Conservation (phyloP, 805 yeast genomes). For the Cyberlindnera saturnus region DNA sequence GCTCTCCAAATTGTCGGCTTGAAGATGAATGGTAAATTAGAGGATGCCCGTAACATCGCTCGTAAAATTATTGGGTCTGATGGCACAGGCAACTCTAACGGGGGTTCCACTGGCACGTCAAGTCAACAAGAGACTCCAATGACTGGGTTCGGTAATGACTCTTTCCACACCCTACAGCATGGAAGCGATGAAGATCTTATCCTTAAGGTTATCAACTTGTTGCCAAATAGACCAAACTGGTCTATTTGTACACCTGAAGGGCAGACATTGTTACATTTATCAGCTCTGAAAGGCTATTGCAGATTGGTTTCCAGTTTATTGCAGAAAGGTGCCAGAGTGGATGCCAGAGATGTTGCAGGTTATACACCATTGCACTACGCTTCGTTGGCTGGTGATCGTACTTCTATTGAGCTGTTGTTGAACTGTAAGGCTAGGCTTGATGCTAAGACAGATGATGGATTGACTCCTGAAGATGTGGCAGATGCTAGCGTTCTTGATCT, state of each 20-base stretch:
- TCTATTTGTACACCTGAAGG: constrained; percentile 78
- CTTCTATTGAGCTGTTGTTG: constrained; percentile 53
- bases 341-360: constrained; percentile 72
- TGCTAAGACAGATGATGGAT: constrained; percentile 45
- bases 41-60: constrained; percentile 92
- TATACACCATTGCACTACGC: constrained; percentile 88
- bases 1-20: constrained; percentile 95
- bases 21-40: constrained; percentile 93
- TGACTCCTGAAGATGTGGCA: constrained; percentile 36
- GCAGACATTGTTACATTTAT: constrained; percentile 83
- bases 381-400: constrained; percentile 65
- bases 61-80: constrained; percentile 75
- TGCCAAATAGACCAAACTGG: constrained; percentile 73
- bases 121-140: constrained; percentile 1
- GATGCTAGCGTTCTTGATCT: constrained; percentile 29
- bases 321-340: constrained; percentile 60
- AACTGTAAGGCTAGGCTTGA: constrained; percentile 58
- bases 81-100: constrained; percentile 25
- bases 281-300: constrained; percentile 68
- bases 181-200: constrained; percentile 33
- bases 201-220: constrained; percentile 51
- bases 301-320: constrained; percentile 58
- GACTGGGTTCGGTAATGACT: constrained; percentile 1
- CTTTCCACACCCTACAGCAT: constrained; percentile 1
- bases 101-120: constrained; percentile 16